Conservation (phyloP, 2,329 filamentous ascomycete genomes). For the Bipolaris zeicola region DNA sequence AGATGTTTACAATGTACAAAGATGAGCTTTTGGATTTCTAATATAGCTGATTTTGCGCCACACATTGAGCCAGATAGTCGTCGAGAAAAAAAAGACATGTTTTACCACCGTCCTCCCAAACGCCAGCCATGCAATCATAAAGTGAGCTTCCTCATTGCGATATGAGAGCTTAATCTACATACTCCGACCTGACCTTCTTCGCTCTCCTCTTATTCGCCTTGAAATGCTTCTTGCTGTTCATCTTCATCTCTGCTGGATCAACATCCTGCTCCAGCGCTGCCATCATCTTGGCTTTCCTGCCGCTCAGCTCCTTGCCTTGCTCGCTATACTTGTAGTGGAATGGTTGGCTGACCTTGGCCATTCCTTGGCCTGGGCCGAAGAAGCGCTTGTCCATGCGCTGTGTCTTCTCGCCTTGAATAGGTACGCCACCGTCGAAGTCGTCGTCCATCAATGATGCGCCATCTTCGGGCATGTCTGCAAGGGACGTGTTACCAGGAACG, state of each 20-base stretch:
- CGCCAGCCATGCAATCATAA: constrained; percentile 18
- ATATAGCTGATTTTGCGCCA: background rate
- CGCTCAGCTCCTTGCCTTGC: constrained; percentile 81
- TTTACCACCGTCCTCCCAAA: constrained; percentile 2
- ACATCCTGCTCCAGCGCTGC: constrained; percentile 83
- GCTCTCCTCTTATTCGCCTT: constrained; percentile 75
- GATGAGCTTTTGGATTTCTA: constrained; percentile 2
- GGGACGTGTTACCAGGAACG: constrained; percentile 47
- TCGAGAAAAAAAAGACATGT: background rate
- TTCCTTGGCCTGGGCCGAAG: constrained; percentile 71
- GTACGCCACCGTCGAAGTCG: constrained; percentile 53
- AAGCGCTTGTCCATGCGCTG: constrained; percentile 84
- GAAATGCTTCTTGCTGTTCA: constrained; percentile 89
- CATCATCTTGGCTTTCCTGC: constrained; percentile 81
- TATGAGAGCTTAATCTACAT: constrained; percentile 28
- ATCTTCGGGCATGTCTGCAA: constrained; percentile 37
- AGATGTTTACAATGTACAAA: background rate
- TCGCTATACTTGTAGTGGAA: constrained; percentile 90
- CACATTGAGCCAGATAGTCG: background rate
- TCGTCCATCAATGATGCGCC: constrained; percentile 51
- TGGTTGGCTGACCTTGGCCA: constrained; percentile 72
- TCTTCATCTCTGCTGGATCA: constrained; percentile 76
- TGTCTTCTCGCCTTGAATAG: constrained; percentile 71
- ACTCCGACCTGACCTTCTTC: constrained; percentile 55
- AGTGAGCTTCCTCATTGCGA: background rate